Conservation (phyloP, 345 rosid species). For the Hypericum perforatum region DNA sequence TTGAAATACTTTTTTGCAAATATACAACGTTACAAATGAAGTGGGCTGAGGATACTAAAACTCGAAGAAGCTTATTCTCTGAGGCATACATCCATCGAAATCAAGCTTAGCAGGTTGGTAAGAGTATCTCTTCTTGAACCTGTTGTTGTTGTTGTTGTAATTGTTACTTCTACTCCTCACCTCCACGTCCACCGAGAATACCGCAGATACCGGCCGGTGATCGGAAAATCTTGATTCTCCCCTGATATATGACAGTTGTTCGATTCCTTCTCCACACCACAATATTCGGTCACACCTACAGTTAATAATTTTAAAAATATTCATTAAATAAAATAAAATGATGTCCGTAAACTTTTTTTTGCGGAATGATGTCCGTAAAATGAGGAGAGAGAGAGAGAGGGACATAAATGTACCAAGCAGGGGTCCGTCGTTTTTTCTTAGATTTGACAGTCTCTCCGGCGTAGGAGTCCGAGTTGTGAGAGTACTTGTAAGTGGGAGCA, state of each 20-base stretch:
- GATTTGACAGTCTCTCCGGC: slow-evolving; percentile 82
- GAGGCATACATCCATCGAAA: slow-evolving; percentile 48
- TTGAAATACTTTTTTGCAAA: no score
- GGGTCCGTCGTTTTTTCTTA: slow-evolving; percentile 92
- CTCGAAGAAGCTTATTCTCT: slow-evolving; percentile 58
- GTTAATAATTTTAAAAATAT: not conserved
- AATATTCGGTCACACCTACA: slow-evolving; percentile 90
- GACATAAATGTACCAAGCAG: slow-evolving; percentile 74
- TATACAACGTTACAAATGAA: not conserved
- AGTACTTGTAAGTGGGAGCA: slow-evolving; percentile 86
- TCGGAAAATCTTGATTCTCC: slow-evolving; percentile 91
- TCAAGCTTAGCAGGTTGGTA: slow-evolving; percentile 33
- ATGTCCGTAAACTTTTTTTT: not conserved
- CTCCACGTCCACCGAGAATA: slow-evolving; percentile 59
- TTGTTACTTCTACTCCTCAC: slow-evolving; percentile 23
- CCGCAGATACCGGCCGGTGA: slow-evolving; percentile 84
- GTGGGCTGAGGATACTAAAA: slow-evolving; percentile 5
- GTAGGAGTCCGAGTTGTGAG: slow-evolving; percentile 77
- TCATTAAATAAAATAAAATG: not conserved
- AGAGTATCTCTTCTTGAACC: slow-evolving; percentile 66
- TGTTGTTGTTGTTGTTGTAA: slow-evolving; percentile 13
- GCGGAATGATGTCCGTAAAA: no score
- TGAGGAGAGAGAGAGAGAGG: not conserved
- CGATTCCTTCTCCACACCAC: slow-evolving; percentile 75
- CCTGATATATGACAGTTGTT: slow-evolving; percentile 60